Conservation (phyloP, 768 basidiomycete species). For the Lentinula sp. region DNA sequence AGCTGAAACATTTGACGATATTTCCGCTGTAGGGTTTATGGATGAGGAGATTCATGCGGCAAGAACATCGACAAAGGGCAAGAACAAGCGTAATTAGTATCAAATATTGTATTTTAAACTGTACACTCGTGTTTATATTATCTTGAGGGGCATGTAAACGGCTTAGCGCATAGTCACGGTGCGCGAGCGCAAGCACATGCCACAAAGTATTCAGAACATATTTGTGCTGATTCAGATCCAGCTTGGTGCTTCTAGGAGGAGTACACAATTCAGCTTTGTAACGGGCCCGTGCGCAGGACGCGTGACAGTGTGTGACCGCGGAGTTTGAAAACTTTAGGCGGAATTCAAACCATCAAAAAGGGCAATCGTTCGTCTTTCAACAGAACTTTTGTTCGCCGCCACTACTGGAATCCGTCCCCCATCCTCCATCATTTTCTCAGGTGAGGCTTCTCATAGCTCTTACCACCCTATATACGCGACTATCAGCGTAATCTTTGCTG, state of each 20-base stretch:
- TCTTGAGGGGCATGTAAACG: too few species aligned
- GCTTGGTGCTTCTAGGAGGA: background rate
- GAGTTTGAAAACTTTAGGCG: background rate
- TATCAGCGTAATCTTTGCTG: slow-evolving; percentile 6
- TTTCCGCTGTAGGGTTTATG: slow-evolving; percentile 33
- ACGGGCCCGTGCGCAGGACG: background rate
- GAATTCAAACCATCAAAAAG: background rate
- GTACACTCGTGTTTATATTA: background rate
- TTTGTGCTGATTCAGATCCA: background rate
- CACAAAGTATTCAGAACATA: too few species aligned
- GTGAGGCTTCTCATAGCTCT: slow-evolving; percentile 29
- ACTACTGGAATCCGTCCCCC: slow-evolving; percentile 34
- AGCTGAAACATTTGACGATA: slow-evolving; percentile 44
- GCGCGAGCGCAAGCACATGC: too few species aligned
- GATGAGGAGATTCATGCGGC: slow-evolving; percentile 25
- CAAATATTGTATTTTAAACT: slow-evolving; percentile 3
- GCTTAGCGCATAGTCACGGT: too few species aligned
- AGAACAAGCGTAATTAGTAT: slow-evolving; percentile 3
- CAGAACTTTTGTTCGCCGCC: slow-evolving; percentile 14
- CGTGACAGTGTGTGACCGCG: background rate
- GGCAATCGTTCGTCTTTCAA: background rate
- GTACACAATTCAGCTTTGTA: background rate
- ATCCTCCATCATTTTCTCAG: slow-evolving; percentile 33
- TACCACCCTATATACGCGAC: slow-evolving; percentile 23
- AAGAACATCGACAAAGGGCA: background rate